Evolutionary conservation across 2,329 filamentous ascomycete genomes (phyloP), one percentile per base, ranked within the genome.

Genomic region (Fusarium protoensiforme): DNA sequence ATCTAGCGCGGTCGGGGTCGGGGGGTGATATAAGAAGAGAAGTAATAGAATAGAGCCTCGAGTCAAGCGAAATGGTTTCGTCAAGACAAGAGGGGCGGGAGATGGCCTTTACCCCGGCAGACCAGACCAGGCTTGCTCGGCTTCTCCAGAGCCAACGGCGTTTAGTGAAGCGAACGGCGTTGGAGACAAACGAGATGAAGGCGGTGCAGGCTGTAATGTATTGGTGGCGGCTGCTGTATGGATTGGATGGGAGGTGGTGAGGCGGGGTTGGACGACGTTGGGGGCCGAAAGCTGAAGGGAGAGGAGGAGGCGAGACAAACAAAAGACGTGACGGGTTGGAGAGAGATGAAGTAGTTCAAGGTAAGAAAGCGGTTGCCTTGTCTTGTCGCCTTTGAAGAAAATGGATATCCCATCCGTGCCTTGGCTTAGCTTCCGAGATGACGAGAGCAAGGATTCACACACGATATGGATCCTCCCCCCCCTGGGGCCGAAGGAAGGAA

Each of bases 121-220:
- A 51, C 24, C 18, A 43, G 46, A 24, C 24, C 24, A 24, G 46
- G 46, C 43, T 36, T 14, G 41, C 60, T 64, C 60, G 48, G 54
- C 54, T 46, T 54, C 59, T 69, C 61, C 51, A 20, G 66, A 66
- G 7, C 39, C 64, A 41, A 64, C 59, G 69, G 67, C 65, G 72
- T 65, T 65, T 68, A 62, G 38, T 61, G 65, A 74, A 70, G 63
- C 60, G 61, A 72, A 71, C 51, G 41, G 48, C 65, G 65, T 68
- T 58, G 64, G 61, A 62, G 38, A 38, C 66, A 59, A 66, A 68
- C 70, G 70, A 68, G 68, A 72, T 72, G 60, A 72, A 70, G 68
- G 69, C 64, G 53, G 66, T 53, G 67, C 65, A 65, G 46, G 56
- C 41, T 73, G 72, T 18, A 11, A 39, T 39, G 38, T 18, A 39